Conservation (phyloP, 345 rosid species). For the Citrus sinensis region DNA sequence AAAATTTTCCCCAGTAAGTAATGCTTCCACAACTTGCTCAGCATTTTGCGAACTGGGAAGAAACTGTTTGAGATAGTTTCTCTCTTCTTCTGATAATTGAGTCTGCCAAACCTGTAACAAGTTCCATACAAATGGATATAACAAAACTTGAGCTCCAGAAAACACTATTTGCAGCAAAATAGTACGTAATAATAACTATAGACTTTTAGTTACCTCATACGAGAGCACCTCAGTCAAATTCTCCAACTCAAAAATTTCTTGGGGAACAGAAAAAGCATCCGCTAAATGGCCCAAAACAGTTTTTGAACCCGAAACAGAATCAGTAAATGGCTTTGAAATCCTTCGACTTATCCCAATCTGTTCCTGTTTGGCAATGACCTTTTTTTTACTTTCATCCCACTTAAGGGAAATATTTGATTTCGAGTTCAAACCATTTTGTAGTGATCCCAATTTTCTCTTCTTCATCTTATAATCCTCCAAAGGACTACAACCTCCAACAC, state of each 20-base stretch:
- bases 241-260: conserved; percentile 67
- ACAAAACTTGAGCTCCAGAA: conserved; percentile 3
- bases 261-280: conserved; percentile 61
- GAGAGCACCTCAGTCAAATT: conserved; percentile 68
- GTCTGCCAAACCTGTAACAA: conserved; percentile 65
- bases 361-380: conserved; percentile 78
- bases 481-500: conserved; percentile 48
- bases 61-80: conserved; percentile 63
- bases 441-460: conserved; percentile 52
- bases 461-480: conserved; percentile 58
- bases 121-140: conserved; percentile 11
- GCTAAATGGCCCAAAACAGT: conserved; percentile 36
- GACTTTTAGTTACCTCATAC: conserved; percentile 50
- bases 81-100: conserved; percentile 66
- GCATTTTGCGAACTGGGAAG: conserved; percentile 65
- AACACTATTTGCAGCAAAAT: conserved; percentile 14
- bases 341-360: conserved; percentile 74
- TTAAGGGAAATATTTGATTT: conserved; percentile 75
- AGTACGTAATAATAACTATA: neutral
- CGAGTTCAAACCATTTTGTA: conserved; percentile 39
- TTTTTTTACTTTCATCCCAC: conserved; percentile 65
- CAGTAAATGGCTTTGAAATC: conserved; percentile 57
- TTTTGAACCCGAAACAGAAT: conserved; percentile 33
- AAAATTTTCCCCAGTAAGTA: conserved; percentile 74
- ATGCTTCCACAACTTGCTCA: conserved; percentile 49